These are phyloP conservation scores for Lactarius psammicola DNA, from an alignment of 768 basidiomycete genomes.

Conservation along the genomic window DNA sequence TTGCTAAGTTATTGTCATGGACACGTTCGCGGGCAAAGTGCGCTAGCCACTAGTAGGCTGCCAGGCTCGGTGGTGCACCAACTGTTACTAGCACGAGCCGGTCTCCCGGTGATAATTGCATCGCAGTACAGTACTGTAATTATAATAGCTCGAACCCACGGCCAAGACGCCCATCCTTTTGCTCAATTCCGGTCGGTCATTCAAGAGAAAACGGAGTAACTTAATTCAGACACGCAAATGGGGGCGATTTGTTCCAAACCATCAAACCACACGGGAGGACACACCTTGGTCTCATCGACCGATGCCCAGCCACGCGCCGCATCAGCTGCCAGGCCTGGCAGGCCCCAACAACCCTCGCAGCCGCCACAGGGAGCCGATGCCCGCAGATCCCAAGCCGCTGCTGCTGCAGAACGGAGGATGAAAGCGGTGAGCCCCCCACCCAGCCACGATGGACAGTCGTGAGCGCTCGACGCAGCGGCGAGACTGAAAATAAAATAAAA, in stretches of 20 bases:
- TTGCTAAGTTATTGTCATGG: slow-evolving; percentile 6
- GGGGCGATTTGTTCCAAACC: slow-evolving; percentile 40
- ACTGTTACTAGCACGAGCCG: neutral
- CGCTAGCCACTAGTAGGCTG: neutral
- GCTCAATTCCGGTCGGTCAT: neutral
- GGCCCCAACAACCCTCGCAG: neutral
- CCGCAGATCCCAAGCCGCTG: slow-evolving; percentile 36
- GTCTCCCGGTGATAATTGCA: neutral
- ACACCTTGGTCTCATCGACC: slow-evolving; percentile 31
- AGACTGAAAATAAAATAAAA: slow-evolving; percentile 5
- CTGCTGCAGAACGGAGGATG: slow-evolving; percentile 38
- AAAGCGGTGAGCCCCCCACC: slow-evolving; percentile 34
- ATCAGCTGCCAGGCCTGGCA: neutral
- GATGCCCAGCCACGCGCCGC: neutral
- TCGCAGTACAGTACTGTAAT: neutral
- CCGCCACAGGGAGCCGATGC: neutral
- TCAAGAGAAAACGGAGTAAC: neutral
- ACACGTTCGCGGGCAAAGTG: neutral
- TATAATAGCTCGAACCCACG: neutral
- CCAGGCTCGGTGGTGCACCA: neutral
- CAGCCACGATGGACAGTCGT: neutral
- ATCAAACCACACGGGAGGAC: slow-evolving; percentile 36
- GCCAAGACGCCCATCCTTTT: neutral
- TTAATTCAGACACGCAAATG: slow-evolving; percentile 31
- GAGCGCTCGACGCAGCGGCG: neutral